A percentile compares a stretch with the other conserved stretches of the same genome.
phyloP scores from a whole-genome alignment of 139 green algal species.

The Klebsormidium nitens region DNA sequence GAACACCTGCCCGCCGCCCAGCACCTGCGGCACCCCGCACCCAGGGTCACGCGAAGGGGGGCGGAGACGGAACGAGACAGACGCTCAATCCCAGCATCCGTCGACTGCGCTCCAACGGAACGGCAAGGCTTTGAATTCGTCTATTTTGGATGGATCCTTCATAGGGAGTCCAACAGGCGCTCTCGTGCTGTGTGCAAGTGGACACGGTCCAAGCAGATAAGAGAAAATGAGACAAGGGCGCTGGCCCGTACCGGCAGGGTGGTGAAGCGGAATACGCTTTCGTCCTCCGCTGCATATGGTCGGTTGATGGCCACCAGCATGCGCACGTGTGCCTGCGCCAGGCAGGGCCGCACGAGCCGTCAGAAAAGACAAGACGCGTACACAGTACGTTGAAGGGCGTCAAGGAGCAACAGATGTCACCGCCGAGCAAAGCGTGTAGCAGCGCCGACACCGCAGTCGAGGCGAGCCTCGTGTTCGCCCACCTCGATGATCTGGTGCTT shows the following conservation, averaged over 20 bases:
- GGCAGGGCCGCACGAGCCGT: no score
- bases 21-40: slow-evolving; percentile 17
- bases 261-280: slow-evolving; percentile 36
- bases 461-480: no score
- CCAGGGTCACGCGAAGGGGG: not conserved
- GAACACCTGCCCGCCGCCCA: slow-evolving; percentile 30
- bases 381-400: no score
- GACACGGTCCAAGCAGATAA: not conserved
- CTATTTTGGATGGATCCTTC: no score
- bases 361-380: no score
- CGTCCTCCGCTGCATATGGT: slow-evolving; percentile 21
- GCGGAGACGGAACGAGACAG: not conserved
- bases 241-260: slow-evolving; percentile 9
- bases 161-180: not conserved
- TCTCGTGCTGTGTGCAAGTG: not conserved
- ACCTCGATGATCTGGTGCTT: slow-evolving; percentile 43
- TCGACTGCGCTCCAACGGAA: no score
- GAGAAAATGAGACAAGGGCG: not conserved
- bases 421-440: no score
- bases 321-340: slow-evolving; percentile 25
- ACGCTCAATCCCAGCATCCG: no score
- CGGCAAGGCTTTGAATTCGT: no score
- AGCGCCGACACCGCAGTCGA: no score
- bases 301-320: slow-evolving; percentile 41
- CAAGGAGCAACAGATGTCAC: no score